Percentiles rank a stretch among this genome's conserved stretches.
phyloP scores from a whole-genome alignment of 1,139 yeast species.

The Wickerhamiella pararugosa region DNA sequence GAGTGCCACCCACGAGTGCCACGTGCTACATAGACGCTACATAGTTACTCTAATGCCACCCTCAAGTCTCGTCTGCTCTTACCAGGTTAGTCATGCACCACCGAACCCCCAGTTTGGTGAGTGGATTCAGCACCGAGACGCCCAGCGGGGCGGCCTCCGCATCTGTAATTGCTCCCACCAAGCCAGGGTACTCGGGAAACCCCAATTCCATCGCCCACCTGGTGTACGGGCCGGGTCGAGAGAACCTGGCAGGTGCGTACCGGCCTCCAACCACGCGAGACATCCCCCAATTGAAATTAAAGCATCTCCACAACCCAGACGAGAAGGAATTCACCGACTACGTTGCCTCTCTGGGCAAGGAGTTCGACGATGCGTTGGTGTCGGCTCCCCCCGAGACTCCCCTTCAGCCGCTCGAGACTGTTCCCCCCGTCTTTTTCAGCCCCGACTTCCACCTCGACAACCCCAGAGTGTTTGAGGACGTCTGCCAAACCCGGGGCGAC shows the following conservation, averaged over 20 bases:
- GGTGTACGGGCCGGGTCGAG: no score
- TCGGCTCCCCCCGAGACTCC: slow-evolving; percentile 1
- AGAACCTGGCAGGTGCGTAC: slow-evolving; percentile 25
- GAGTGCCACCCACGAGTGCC: no score
- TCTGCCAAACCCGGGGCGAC: slow-evolving; percentile 15
- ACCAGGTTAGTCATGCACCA: no score
- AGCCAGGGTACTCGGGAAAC: no score
- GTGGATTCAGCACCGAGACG: no score
- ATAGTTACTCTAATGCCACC: no score
- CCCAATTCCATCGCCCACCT: no score
- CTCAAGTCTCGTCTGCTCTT: no score
- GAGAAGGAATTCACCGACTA: slow-evolving; percentile 35
- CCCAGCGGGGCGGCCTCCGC: no score
- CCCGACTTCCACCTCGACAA: slow-evolving; percentile 69
- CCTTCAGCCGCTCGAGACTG: slow-evolving; percentile 21
- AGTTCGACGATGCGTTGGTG: slow-evolving; percentile 28
- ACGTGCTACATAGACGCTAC: no score
- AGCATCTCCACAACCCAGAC: slow-evolving; percentile 40
- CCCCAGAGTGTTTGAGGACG: slow-evolving; percentile 53
- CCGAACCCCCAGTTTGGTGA: no score
- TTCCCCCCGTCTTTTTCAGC: slow-evolving; percentile 59
- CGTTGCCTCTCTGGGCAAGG: slow-evolving; percentile 33
- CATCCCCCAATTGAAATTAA: slow-evolving; percentile 68
- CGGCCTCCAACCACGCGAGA: slow-evolving; percentile 64
- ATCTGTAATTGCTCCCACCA: no score